These are phyloP conservation scores for Litchi chinensis DNA, from an alignment of 345 rosid species.

Conservation along the genomic window DNA sequence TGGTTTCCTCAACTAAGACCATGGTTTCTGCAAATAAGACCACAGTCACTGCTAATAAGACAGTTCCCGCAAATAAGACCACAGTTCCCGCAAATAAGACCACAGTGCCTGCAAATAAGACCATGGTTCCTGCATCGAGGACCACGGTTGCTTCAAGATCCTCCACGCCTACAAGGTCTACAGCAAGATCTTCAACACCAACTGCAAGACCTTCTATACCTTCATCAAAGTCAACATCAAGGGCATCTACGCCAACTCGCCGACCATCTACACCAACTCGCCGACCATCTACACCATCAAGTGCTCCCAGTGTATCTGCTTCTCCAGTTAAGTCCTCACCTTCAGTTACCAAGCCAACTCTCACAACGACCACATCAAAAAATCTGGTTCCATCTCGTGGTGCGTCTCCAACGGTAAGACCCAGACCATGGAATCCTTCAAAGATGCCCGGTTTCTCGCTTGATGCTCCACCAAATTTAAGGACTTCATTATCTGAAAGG, in stretches of 20 bases:
- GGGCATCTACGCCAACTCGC: conserved; percentile 91
- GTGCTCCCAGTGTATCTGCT: conserved; percentile 50
- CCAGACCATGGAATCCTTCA: conserved; percentile 98
- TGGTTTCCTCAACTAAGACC: conserved; percentile 45
- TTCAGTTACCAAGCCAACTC: conserved; percentile 43
- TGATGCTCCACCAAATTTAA: conserved; percentile 95
- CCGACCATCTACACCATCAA: conserved; percentile 61
- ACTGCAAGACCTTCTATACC: conserved; percentile 74
- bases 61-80: conserved; percentile 45
- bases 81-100: conserved; percentile 45
- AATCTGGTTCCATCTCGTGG: conserved; percentile 67
- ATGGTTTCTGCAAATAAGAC: conserved; percentile 46
- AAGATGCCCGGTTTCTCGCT: conserved; percentile 97
- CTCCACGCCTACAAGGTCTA: conserved; percentile 84
- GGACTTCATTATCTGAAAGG: conserved; percentile 83
- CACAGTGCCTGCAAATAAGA: conserved; percentile 9
- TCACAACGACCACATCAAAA: conserved; percentile 42
- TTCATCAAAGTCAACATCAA: conserved; percentile 65
- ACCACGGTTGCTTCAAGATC: conserved; percentile 57
- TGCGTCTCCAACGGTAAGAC: conserved; percentile 72
- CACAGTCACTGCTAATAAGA: conserved; percentile 49
- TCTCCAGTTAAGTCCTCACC: conserved; percentile 53
- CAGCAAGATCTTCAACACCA: conserved; percentile 85
- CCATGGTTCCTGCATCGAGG: conserved; percentile 40
- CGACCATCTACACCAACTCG: conserved; percentile 77